Evolutionary conservation across 306 rosid species (phyloP).

Genomic region (Canavalia ensiformis): DNA sequence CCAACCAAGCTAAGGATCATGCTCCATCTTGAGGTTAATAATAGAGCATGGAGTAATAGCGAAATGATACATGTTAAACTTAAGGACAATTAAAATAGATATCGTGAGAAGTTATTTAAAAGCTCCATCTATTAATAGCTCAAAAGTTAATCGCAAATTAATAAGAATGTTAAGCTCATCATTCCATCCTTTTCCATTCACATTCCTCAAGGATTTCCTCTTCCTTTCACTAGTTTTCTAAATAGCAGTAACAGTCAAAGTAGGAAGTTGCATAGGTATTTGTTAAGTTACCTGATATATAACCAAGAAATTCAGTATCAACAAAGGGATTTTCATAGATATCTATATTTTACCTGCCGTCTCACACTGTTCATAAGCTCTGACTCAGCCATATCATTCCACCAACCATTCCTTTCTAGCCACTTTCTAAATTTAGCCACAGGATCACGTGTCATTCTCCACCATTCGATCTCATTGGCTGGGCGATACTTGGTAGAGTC

Average conservation of each 20-base stretch:
- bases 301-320: constrained; percentile 5
- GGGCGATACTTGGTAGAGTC: constrained; percentile 96
- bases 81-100: neutral
- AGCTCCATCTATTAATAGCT: neutral
- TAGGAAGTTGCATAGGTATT: neutral
- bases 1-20: neutral
- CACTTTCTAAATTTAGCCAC: constrained; percentile 88
- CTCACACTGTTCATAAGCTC: constrained; percentile 69
- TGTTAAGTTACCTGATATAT: neutral
- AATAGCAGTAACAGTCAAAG: neutral
- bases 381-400: constrained; percentile 71
- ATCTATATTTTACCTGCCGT: constrained; percentile 65
- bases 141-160: neutral
- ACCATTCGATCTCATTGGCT: constrained; percentile 77
- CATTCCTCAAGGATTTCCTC: neutral
- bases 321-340: constrained; percentile 17
- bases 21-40: neutral
- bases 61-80: neutral
- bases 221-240: constrained; percentile 20
- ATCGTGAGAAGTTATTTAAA: neutral
- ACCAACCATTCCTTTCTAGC: constrained; percentile 90
- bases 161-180: constrained; percentile 11
- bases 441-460: constrained; percentile 79
- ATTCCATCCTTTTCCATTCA: neutral
- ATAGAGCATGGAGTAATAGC: neutral